Evolutionary conservation across 1,139 yeast genomes (phyloP).

Genomic region (Scheffersomyces segobiensis): DNA sequence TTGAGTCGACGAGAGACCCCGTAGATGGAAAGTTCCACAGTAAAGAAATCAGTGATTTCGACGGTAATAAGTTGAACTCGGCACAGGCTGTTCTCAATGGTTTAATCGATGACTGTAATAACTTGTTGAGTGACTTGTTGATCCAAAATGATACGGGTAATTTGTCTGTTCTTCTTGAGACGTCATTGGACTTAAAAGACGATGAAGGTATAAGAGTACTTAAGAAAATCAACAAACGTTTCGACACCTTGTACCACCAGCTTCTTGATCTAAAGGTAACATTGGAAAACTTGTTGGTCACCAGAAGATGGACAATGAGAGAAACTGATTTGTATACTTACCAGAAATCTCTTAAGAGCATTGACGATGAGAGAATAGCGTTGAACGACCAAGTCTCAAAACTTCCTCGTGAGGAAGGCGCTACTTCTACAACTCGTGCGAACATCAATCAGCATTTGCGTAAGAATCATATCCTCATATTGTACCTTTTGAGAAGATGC

Average conservation of each 20-base stretch:
- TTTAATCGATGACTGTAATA: conserved; percentile 77
- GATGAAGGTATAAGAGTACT: conserved; percentile 7
- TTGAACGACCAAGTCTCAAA: conserved; percentile 29
- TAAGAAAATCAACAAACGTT: conserved; percentile 10
- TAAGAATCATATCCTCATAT: conserved; percentile 59
- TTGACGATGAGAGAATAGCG: conserved; percentile 67
- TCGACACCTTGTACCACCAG: conserved; percentile 30
- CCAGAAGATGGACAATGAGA: conserved; percentile 95
- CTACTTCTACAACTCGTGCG: conserved; percentile 33
- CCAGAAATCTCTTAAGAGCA: conserved; percentile 68
- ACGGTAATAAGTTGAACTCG: conserved; percentile 20
- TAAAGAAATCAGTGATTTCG: conserved; percentile 15
- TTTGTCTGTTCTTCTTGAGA: conserved; percentile 30
- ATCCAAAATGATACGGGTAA: conserved; percentile 50
- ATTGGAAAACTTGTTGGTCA: conserved; percentile 77
- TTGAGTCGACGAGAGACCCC: conserved; percentile 33
- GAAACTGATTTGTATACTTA: conserved; percentile 89
- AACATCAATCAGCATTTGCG: conserved; percentile 21
- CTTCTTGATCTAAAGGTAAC: conserved; percentile 67
- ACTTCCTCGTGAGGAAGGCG: conserved; percentile 15
- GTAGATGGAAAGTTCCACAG: conserved; percentile 35
- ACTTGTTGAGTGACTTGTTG: conserved; percentile 65
- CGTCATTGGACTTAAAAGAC: conserved; percentile 22
- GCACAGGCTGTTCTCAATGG: conserved; percentile 68
- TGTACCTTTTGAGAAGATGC: conserved; percentile 84